Evolutionary conservation across 73 alveolate species (phyloP), one percentile per base, ranked within the genome.

Genomic region (Paramecium primaurelia): DNA sequence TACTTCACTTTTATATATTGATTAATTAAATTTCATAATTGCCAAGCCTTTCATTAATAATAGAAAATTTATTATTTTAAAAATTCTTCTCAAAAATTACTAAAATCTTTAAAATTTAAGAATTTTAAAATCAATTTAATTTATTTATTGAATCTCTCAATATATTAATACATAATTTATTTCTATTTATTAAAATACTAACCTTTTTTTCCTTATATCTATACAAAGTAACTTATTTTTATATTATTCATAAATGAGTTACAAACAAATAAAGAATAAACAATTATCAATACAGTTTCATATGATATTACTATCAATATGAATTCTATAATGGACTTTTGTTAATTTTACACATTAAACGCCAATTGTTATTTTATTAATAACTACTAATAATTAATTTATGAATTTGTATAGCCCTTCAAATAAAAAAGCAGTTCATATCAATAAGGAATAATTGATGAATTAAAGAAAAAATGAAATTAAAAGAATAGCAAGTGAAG

Each of bases 401-500:
- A 64, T 64, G 84, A 64, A 64, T 64, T 64, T 34, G 28, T 64
- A 32, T 25, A 64, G 84, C 28, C 84, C 84, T 16, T 32, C 84
- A 20, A 64, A 64, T 64, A 64, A 64, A 64, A 64, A 34, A 11
- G 47, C 84, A 11, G 7, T 64, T 64, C 84, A 64, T 34, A 32
- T 64, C 6, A 64, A 64, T 64, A 32, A 64, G 20, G 84, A 64
- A 28, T 64, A 64, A 32, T 64, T 64, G 30, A 9, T 28, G 47
- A 34, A 34, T 34, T 11, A 64, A 64, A 64, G 47, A 28, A 28
- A 64, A 28, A 32, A 25, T 28, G 84, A 64, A 64, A 28, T 64
- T 28, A 64, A 64, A 64, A 64, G 84, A 28, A 64, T 64, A 64
- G 84, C 84, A 12, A 64, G 84, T 32, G 84, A 64, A 64, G 84